Evolutionary conservation across 2,329 filamentous ascomycete genomes (phyloP).

Genomic region (Clonostachys rhizophaga): DNA sequence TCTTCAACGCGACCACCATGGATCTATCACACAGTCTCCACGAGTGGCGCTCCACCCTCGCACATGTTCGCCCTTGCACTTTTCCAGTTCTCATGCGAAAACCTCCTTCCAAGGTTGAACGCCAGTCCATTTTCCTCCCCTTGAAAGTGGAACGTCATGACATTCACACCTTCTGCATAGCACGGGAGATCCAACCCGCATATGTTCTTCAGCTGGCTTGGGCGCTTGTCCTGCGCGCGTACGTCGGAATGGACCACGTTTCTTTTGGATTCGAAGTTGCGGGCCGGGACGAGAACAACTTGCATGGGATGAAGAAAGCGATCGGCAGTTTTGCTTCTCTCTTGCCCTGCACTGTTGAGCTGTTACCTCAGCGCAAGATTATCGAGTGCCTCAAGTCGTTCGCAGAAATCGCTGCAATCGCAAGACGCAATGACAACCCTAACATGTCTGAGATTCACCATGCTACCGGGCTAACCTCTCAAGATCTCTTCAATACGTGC

Average conservation of each 20-base stretch:
- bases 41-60: conserved; percentile 39
- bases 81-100: conserved; percentile 34
- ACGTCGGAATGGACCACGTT: conserved; percentile 45
- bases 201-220: conserved; percentile 55
- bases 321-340: conserved; percentile 41
- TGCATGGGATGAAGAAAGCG: conserved; percentile 30
- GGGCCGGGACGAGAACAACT: conserved; percentile 36
- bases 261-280: conserved; percentile 48
- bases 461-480: conserved; percentile 32
- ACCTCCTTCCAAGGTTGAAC: conserved; percentile 7
- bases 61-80: conserved; percentile 30
- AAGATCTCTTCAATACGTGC: conserved; percentile 44
- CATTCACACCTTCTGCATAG: conserved; percentile 34
- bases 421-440: conserved; percentile 32
- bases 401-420: conserved; percentile 16
- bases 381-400: conserved; percentile 20
- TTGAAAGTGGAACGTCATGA: conserved; percentile 31
- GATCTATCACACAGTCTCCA: conserved; percentile 26
- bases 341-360: conserved; percentile 23
- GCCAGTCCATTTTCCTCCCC: conserved; percentile 30
- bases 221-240: conserved; percentile 51
- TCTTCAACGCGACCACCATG: conserved; percentile 16
- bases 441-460: conserved; percentile 41
- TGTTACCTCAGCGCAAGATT: conserved; percentile 24
- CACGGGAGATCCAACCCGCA: conserved; percentile 34